Percentiles rank a stretch among this genome's conserved stretches.
Conservation (phyloP, 164 flowering plant species). For the Chloranthus sessilifolius region DNA sequence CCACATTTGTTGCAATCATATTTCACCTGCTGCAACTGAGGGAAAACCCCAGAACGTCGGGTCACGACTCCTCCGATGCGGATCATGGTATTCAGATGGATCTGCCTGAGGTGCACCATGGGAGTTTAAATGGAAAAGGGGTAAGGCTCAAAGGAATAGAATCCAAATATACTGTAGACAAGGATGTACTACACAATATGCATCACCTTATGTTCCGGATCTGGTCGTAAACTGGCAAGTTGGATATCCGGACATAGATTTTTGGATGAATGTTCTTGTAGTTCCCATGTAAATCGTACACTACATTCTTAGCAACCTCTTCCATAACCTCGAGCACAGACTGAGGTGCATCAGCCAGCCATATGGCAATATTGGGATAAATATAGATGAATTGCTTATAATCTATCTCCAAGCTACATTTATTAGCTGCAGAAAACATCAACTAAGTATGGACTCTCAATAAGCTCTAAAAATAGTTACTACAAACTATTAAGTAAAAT, state of each 20-base stretch:
- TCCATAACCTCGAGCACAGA: constrained; percentile 98
- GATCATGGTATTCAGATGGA: constrained; percentile 96
- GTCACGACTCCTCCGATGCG: constrained; percentile 99
- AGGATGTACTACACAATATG: neutral
- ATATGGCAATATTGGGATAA: constrained; percentile 98
- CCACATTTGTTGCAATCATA: constrained; percentile 84
- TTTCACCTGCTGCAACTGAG: constrained; percentile 93
- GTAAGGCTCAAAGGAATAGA: constrained; percentile 1
- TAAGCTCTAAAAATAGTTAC: too few species aligned
- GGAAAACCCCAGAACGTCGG: constrained; percentile 93
- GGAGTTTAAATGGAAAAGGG: neutral
- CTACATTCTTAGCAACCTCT: constrained; percentile 83
- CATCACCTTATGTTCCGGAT: constrained; percentile 88
- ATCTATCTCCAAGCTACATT: constrained; percentile 96
- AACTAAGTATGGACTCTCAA: too few species aligned
- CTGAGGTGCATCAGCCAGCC: constrained; percentile 99
- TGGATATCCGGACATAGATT: constrained; percentile 79
- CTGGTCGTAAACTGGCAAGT: constrained; percentile 93
- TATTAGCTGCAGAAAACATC: constrained; percentile 57
- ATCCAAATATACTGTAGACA: neutral
- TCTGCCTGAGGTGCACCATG: constrained; percentile 53
- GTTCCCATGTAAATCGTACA: constrained; percentile 75
- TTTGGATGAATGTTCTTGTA: constrained; percentile 85
- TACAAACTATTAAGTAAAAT: too few species aligned
- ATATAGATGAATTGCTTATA: constrained; percentile 83